Base-by-base conservation (phyloP, 495 filamentous ascomycete genomes). In the Thermochaetoides thermophila region DNA sequence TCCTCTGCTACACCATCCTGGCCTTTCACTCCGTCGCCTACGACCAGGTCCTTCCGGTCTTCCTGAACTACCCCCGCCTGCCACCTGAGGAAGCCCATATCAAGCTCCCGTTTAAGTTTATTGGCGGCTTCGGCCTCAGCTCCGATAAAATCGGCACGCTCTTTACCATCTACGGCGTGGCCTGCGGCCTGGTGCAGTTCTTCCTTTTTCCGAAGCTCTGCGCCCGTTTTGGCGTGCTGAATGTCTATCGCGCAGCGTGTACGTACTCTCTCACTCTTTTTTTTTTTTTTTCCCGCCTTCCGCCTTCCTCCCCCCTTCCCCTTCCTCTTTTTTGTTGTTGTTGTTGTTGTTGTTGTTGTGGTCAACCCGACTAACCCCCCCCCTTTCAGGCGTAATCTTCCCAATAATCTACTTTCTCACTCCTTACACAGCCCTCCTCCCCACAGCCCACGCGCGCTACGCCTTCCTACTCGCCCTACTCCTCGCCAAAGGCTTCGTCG, bases 41-140 rank as follows among this genome's bases (percentile, higher is more conserved):
- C 47, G 83, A 93, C 52, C 81, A 86, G 34, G 61, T 84, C 6
- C 61, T 89, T 3, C 78, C 82, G 1, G 78, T 87, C 1, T 87
- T 86, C 46, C 69, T 89, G 50, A 81, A 87, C 50, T 75, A 75
- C 44, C 81, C 78, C 39, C 39, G 35, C 8, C 44, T 61, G 17
- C 50, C 50, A 1, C 49, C 65, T 0, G 50, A 70, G 18, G 37
- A 59, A 2, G 37, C 45, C 53, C 76, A 79, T 48, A 74, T 74
- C 0, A 59, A 66, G 20, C 63, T 83, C 2, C 83, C 83, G 0
- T 78, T 91, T 55, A 73, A 76, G 43, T 91, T 91, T 46, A 61
- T 68, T 3, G 76, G 83, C 30, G 84, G 84, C 0, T 87, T 84
- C 43, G 78, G 78, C 0, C 60, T 83, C 21, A 64, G 50, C n/a